Percentiles rank a stretch among this genome's conserved stretches.
Conservation (phyloP, 495 filamentous ascomycete species). For the Gamarada debralockiae region DNA sequence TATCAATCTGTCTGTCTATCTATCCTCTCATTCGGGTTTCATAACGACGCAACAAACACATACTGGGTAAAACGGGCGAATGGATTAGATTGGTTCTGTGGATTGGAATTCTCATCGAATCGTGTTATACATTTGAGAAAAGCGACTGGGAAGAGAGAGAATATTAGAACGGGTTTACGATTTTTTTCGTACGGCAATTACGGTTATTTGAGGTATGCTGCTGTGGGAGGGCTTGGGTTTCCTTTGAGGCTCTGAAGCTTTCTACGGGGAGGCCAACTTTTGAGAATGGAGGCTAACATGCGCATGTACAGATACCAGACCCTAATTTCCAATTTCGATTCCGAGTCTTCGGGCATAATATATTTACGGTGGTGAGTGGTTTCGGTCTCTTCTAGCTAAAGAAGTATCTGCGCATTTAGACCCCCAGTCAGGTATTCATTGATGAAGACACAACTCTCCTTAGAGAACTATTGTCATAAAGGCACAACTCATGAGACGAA, state of each 20-base stretch:
- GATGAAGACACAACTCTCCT: no score
- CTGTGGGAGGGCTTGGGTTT: neutral
- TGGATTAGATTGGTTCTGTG: slow-evolving; percentile 16
- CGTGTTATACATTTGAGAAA: neutral
- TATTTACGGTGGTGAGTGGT: slow-evolving; percentile 12
- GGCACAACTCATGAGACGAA: no score
- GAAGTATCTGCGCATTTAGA: no score
- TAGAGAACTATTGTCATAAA: no score
- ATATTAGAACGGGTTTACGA: slow-evolving; percentile 13
- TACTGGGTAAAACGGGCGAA: slow-evolving; percentile 9
- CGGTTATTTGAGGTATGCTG: slow-evolving; percentile 11
- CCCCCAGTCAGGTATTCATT: no score
- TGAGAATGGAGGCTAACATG: neutral
- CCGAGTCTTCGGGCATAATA: neutral
- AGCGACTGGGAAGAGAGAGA: neutral
- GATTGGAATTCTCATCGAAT: slow-evolving; percentile 3
- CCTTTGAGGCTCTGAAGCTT: neutral
- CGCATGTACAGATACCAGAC: slow-evolving; percentile 3
- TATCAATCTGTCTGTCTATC: slow-evolving; percentile 10
- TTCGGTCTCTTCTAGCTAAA: no score
- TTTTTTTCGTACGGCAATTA: slow-evolving; percentile 11
- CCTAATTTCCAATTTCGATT: neutral
- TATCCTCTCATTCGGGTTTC: no score
- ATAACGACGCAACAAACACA: neutral
- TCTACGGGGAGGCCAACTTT: neutral